phyloP scores from a whole-genome alignment of 2,329 filamentous ascomycete species.

The Neurospora crassa region DNA sequence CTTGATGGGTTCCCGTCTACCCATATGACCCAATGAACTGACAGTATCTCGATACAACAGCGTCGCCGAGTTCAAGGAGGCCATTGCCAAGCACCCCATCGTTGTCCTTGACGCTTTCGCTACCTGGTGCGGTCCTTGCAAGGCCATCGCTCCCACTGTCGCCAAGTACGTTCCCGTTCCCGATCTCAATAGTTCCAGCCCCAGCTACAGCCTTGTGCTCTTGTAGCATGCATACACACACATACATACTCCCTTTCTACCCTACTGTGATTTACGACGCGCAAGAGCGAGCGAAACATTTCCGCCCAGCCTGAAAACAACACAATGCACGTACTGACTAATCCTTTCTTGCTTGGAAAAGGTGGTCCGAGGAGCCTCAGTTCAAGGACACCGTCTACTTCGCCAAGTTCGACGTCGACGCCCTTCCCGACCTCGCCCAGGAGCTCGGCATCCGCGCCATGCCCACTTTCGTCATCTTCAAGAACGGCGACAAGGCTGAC shows the following conservation, averaged over 20 bases:
- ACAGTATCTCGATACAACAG: conserved; percentile 12
- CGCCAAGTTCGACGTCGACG: conserved; percentile 86
- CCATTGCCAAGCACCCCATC: conserved; percentile 31
- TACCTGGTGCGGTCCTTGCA: conserved; percentile 92
- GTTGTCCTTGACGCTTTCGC: conserved; percentile 83
- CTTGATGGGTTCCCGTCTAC: background rate
- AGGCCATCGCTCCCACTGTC: conserved; percentile 71
- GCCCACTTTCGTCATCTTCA: conserved; percentile 85
- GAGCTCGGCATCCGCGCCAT: conserved; percentile 80
- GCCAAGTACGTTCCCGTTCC: conserved; percentile 41
- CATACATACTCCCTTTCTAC: too few relatives aligned
- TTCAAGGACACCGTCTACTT: conserved; percentile 56
- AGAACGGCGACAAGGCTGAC: conserved; percentile 60
- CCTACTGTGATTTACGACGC: background rate
- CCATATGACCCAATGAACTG: background rate
- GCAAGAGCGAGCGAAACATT: background rate
- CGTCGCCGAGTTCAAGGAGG: conserved; percentile 24
- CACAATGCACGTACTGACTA: background rate
- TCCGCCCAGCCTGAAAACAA: background rate
- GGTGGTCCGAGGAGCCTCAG: conserved; percentile 46
- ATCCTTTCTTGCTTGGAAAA: conserved; percentile 20
- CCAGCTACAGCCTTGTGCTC: background rate
- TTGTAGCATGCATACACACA: background rate
- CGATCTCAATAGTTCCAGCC: conserved; percentile 16
- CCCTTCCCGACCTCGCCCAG: conserved; percentile 63